phyloP scores from a whole-genome alignment of 192 early-diverging fungal species.

The Funneliformis geosporum region DNA sequence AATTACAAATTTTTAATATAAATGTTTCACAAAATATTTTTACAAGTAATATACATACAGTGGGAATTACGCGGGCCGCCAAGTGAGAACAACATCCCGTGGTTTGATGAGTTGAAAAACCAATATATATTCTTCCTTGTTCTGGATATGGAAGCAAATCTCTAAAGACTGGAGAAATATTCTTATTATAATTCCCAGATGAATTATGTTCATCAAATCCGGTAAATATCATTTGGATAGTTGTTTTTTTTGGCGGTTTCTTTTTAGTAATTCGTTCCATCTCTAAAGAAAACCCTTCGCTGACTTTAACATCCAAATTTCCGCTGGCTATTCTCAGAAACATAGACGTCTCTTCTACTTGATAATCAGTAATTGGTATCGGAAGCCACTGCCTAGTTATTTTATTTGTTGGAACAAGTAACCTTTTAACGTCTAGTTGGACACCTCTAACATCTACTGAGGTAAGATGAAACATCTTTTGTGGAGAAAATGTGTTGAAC shows the following conservation, averaged over 20 bases:
- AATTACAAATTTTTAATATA: no score
- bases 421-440: constrained; percentile 54
- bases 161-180: constrained; percentile 58
- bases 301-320: constrained; percentile 55
- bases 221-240: constrained; percentile 69
- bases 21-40: no score
- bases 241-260: constrained; percentile 68
- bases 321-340: constrained; percentile 74
- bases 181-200: not conserved
- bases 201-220: constrained; percentile 75
- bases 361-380: not conserved
- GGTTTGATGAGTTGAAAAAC: constrained; percentile 89
- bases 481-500: constrained; percentile 61
- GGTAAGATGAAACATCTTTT: constrained; percentile 69
- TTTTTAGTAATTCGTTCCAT: constrained; percentile 92
- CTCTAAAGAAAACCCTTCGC: constrained; percentile 56
- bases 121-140: constrained; percentile 88
- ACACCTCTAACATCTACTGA: constrained; percentile 60
- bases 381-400: not conserved
- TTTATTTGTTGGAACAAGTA: constrained; percentile 34
- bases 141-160: constrained; percentile 71
- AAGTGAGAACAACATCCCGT: constrained; percentile 81
- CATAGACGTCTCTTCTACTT: constrained; percentile 50
- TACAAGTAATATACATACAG: no score
- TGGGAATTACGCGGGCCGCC: constrained; percentile 84